Evolutionary conservation across 2,329 filamentous ascomycete species (phyloP), one percentile per base, ranked within the genome.

Genomic region (Ceratocystis albifundus): DNA sequence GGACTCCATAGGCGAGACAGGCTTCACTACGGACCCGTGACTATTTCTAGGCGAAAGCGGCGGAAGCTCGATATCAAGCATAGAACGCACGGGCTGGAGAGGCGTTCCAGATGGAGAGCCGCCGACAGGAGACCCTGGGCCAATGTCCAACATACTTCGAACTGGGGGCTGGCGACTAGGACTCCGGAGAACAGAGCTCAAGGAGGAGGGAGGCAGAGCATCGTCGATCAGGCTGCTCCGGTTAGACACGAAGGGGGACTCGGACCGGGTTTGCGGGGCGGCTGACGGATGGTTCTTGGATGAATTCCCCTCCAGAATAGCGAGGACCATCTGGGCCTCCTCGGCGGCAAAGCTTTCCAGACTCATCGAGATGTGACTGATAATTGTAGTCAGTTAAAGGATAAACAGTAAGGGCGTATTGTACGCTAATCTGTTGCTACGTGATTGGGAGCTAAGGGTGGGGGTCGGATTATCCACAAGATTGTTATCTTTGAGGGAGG

Each of bases 321-420:
- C 85, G 70, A 90, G 78, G 48, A 91, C 85, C 76, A 90, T 88
- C 69, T 81, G 80, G 69, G 88, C 83, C 79, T 93, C 89, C 78
- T 90, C 86, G 73, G 91, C 88, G 69, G 91, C 80, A 70, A 86
- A 84, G 62, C 87, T 83, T 76, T 90, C 88, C 72, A 92, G 83
- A 72, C 88, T 90, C 86, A 90, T 90, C 22, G 78, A 77, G 63
- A 76, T 75, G 62, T 73, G 69, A 8, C 70, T 72, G 64, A 71
- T 69, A 46, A 6, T 22, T 20, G 48, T 53, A 4, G 8, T 53
- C 20, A 10, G 48, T 12, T 28, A 15, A 15, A 17, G 10, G 25
- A 53, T 25, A 5, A 3, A 6, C 8, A 25, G 48, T 20, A 48
- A 20, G 45, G 45, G 17, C 15, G 45, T 41, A 41, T 41, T 41